Evolutionary conservation across 805 yeast genomes (phyloP).

Genomic region (Ogataea nakhonphanomensis): DNA sequence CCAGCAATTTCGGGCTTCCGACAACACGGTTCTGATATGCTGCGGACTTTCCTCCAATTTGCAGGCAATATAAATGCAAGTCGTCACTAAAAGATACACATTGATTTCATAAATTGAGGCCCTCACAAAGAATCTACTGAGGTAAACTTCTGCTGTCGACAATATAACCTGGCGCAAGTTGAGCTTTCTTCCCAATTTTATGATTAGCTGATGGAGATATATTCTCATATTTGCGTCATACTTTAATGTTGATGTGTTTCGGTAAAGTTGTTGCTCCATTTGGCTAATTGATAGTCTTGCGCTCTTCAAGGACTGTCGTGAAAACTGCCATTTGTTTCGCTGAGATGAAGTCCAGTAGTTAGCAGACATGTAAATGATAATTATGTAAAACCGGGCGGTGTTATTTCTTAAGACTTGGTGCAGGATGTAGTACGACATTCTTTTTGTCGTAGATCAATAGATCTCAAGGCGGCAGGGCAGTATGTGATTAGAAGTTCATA

Average conservation of each 20-base stretch:
- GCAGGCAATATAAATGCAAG: conserved; percentile 86
- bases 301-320: conserved; percentile 50
- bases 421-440: no score
- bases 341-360: conserved; percentile 88
- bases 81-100: conserved; percentile 72
- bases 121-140: conserved; percentile 70
- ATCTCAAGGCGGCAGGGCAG: no score
- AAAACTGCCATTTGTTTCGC: conserved; percentile 74
- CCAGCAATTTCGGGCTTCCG: conserved; percentile 88
- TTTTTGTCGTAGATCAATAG: not conserved
- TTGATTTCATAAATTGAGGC: conserved; percentile 80
- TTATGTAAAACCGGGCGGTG: not conserved
- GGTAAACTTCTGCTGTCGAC: conserved; percentile 84
- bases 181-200: conserved; percentile 74
- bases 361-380: conserved; percentile 56
- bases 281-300: conserved; percentile 19
- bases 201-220: conserved; percentile 71
- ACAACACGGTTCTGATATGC: conserved; percentile 77
- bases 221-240: conserved; percentile 67
- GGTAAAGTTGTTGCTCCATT: conserved; percentile 22
- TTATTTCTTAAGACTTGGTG: not conserved
- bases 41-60: conserved; percentile 95
- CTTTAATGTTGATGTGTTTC: conserved; percentile 30
- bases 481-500: no score
- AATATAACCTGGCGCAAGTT: conserved; percentile 78